Evolutionary conservation across 2,329 filamentous ascomycete genomes (phyloP).

Genomic region (Blastomyces gilchristii): DNA sequence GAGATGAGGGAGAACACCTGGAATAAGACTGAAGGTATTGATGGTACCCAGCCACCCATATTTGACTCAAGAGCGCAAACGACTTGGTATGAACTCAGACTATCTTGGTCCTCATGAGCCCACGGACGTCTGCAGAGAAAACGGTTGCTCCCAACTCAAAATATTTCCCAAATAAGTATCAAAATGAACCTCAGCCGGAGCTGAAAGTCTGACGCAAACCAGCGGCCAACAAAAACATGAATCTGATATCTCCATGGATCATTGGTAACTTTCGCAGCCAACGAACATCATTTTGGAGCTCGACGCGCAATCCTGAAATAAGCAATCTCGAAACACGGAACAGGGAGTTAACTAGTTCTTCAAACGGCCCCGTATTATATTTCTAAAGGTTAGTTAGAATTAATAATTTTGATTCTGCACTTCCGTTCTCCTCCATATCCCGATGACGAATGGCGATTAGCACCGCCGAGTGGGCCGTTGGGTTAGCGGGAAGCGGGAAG

Average conservation of each 20-base stretch:
- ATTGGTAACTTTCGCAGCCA: not conserved
- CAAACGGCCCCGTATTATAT: not conserved
- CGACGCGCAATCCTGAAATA: constrained; percentile 2
- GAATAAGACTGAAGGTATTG: not conserved
- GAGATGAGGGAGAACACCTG: not conserved
- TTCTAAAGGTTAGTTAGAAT: not conserved
- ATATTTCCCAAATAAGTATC: not conserved
- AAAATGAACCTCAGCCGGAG: not conserved
- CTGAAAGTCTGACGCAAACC: not conserved
- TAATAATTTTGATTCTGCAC: not conserved
- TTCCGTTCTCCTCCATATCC: not conserved
- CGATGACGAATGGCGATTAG: not conserved
- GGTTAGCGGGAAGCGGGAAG: not conserved
- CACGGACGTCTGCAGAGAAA: no score
- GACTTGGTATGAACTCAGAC: not conserved
- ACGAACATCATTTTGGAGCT: no score
- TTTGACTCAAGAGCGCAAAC: not conserved
- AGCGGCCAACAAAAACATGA: not conserved
- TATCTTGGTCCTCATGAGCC: not conserved
- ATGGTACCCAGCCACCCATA: not conserved
- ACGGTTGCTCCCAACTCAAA: not conserved
- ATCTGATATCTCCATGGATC: not conserved
- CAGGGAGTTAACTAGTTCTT: not conserved
- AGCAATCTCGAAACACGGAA: not conserved
- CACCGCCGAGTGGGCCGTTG: not conserved